phyloP scores from a whole-genome alignment of 2,329 filamentous ascomycete genomes.

The Xenoacremonium recifei region DNA sequence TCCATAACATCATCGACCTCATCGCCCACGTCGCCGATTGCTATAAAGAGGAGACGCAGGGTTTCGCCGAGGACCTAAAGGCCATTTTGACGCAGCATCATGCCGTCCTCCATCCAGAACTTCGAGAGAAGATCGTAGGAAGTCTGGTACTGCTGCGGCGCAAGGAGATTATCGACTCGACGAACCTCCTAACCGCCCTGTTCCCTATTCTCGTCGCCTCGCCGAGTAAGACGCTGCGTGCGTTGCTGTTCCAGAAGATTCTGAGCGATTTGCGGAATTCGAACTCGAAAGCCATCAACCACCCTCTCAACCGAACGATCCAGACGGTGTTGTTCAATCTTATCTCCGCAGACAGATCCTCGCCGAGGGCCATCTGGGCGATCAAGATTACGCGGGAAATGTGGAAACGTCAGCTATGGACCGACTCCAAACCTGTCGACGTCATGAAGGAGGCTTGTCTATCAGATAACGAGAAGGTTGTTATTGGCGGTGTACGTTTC shows the following conservation, averaged over 20 bases:
- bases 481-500: slow-evolving; percentile 83
- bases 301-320: slow-evolving; percentile 87
- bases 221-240: slow-evolving; percentile 83
- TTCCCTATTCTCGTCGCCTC: slow-evolving; percentile 94
- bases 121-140: slow-evolving; percentile 92
- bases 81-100: slow-evolving; percentile 80
- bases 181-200: slow-evolving; percentile 80
- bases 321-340: slow-evolving; percentile 93
- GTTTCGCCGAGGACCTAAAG: slow-evolving; percentile 79
- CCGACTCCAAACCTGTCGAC: slow-evolving; percentile 90
- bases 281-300: slow-evolving; percentile 85
- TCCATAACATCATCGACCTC: slow-evolving; percentile 90
- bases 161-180: slow-evolving; percentile 89
- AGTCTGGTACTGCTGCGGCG: slow-evolving; percentile 83
- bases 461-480: slow-evolving; percentile 89
- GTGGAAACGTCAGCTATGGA: slow-evolving; percentile 97
- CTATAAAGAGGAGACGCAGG: slow-evolving; percentile 76
- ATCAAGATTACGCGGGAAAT: slow-evolving; percentile 93
- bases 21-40: slow-evolving; percentile 92
- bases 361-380: slow-evolving; percentile 88
- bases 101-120: slow-evolving; percentile 74
- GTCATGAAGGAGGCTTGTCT: slow-evolving; percentile 95
- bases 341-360: slow-evolving; percentile 79
- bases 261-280: slow-evolving; percentile 84
- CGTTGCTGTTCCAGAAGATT: slow-evolving; percentile 84